Percentiles rank a stretch among this genome's conserved stretches.
phyloP scores from a whole-genome alignment of 129 eudicot species.

The Calendula officinalis region DNA sequence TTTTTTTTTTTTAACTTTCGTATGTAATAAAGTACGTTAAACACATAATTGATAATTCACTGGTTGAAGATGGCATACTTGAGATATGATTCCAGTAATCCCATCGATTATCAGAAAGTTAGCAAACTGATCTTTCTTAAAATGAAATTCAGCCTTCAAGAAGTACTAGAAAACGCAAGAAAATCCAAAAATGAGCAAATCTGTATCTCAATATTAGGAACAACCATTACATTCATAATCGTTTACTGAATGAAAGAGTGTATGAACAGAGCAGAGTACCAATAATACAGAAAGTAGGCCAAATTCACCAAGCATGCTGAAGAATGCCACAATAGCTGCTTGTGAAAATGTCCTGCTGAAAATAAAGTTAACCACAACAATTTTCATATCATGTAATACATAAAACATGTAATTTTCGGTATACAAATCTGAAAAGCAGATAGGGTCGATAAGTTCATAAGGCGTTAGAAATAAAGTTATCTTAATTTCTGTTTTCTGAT shows the following conservation, averaged over 20 bases:
- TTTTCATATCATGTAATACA: too few relatives aligned
- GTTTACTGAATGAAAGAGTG: constrained; percentile 8
- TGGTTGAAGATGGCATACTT: constrained; percentile 34
- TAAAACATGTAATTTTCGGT: too few relatives aligned
- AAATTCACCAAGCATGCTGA: constrained; percentile 32
- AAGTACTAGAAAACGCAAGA: constrained; percentile 42
- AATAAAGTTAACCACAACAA: neutral
- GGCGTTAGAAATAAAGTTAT: too few relatives aligned
- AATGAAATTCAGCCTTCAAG: constrained; percentile 63
- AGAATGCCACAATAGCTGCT: constrained; percentile 39
- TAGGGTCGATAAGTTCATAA: too few relatives aligned
- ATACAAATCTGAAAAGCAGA: too few relatives aligned
- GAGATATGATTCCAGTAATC: constrained; percentile 59
- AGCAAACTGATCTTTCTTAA: constrained; percentile 65
- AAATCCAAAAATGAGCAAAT: neutral
- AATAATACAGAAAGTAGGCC: constrained; percentile 23
- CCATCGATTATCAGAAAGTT: constrained; percentile 63
- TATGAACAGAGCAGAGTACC: constrained; percentile 14
- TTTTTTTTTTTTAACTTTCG: too few relatives aligned
- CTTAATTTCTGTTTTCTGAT: neutral
- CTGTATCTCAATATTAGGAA: neutral
- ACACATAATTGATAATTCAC: too few relatives aligned
- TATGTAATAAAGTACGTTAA: too few relatives aligned
- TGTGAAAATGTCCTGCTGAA: constrained; percentile 35
- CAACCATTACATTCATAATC: neutral